These are phyloP conservation scores for Musa schizocarpa DNA, from an alignment of 176 grass and related monocot genomes.

Conservation along the genomic window DNA sequence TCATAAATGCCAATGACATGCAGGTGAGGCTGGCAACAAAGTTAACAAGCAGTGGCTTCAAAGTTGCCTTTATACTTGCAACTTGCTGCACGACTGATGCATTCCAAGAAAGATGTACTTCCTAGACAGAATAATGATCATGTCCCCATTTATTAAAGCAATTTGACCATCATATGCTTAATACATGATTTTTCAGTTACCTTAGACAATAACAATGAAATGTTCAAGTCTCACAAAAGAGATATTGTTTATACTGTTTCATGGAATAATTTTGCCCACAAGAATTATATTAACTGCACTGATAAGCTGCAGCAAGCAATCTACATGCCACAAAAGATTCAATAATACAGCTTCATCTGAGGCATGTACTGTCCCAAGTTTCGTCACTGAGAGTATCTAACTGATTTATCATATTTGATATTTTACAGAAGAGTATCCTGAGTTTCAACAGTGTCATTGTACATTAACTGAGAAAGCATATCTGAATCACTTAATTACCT, in stretches of 20 bases:
- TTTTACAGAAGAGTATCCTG: too few species aligned
- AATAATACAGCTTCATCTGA: background rate
- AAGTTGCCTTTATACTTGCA: background rate
- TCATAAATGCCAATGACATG: too few species aligned
- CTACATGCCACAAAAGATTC: background rate
- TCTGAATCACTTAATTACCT: conserved; percentile 35
- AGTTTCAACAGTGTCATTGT: background rate
- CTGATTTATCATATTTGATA: background rate
- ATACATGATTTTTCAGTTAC: background rate
- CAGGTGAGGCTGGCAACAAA: too few species aligned
- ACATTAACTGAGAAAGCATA: background rate
- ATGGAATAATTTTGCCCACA: background rate
- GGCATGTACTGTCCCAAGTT: too few species aligned
- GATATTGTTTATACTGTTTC: background rate
- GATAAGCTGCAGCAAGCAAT: background rate
- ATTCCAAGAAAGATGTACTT: background rate
- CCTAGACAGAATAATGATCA: background rate
- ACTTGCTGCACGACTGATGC: background rate
- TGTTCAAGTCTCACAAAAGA: background rate
- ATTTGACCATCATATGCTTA: background rate
- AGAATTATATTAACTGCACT: background rate
- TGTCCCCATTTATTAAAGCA: background rate
- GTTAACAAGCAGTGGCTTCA: background rate
- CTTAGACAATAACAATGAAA: background rate
- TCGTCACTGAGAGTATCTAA: too few species aligned